Conservation (phyloP, 306 rosid genomes). For the Vicia faba region DNA sequence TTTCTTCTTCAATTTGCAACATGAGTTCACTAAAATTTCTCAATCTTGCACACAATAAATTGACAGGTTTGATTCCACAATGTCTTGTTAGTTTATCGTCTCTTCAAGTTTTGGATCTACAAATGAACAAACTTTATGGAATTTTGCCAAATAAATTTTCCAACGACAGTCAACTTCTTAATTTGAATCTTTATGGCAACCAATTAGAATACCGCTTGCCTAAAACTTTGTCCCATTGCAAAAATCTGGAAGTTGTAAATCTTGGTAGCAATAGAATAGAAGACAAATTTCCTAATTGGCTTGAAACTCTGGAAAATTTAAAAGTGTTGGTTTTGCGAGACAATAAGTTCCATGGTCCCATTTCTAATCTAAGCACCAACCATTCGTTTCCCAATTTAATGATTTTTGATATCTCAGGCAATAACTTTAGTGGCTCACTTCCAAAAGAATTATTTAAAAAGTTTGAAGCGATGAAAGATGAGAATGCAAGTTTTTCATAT, state of each 20-base stretch:
- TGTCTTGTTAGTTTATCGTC: neutral
- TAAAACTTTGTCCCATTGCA: no score
- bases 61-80: neutral
- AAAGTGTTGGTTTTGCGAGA: no score
- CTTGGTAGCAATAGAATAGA: no score
- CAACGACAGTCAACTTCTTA: neutral
- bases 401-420: constrained; percentile 14
- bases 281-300: no score
- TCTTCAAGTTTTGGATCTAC: neutral
- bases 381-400: neutral
- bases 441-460: no score
- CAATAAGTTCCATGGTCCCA: neutral
- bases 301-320: no score
- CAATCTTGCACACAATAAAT: neutral
- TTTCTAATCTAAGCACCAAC: neutral
- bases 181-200: neutral
- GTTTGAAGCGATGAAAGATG: neutral
- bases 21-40: neutral
- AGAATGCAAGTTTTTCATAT: no score
- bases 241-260: no score
- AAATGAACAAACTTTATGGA: neutral
- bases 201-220: neutral
- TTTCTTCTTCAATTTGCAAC: neutral
- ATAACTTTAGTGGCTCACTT: neutral
- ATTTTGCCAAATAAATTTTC: neutral